Evolutionary conservation across 1,139 yeast genomes (phyloP).

Genomic region (Saccharomyces hybrid): DNA sequence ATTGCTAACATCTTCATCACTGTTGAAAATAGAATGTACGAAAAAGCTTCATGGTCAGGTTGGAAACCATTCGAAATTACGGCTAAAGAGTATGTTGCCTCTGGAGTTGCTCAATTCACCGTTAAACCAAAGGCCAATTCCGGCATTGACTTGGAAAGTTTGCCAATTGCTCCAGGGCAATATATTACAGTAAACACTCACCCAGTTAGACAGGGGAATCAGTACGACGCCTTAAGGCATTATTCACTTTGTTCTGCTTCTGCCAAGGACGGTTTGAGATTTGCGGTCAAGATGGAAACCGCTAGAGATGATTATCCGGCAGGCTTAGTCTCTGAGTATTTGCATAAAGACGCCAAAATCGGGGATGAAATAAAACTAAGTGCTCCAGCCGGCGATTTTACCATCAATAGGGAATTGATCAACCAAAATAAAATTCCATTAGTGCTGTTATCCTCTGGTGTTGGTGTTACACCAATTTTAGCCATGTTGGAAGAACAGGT

Average conservation of each 20-base stretch:
- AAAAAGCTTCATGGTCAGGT: slow-evolving; percentile 45
- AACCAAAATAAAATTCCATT: slow-evolving; percentile 32
- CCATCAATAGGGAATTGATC: slow-evolving; percentile 27
- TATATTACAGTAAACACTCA: slow-evolving; percentile 48
- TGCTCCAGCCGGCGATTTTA: slow-evolving; percentile 56
- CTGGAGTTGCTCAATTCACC: slow-evolving; percentile 42
- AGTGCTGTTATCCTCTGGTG: slow-evolving; percentile 52
- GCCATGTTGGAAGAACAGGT: slow-evolving; percentile 41
- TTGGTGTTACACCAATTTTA: slow-evolving; percentile 60
- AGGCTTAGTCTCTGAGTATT: slow-evolving; percentile 48
- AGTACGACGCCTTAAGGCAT: slow-evolving; percentile 30
- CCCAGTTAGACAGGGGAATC: slow-evolving; percentile 27
- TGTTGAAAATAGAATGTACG: slow-evolving; percentile 45
- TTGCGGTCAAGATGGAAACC: slow-evolving; percentile 43
- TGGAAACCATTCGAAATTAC: slow-evolving; percentile 47
- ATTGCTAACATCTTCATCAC: slow-evolving; percentile 55
- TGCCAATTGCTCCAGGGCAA: slow-evolving; percentile 46
- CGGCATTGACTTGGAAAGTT: slow-evolving; percentile 30
- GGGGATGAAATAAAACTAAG: slow-evolving; percentile 47
- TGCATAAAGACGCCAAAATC: slow-evolving; percentile 43
- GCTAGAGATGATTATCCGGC: slow-evolving; percentile 29
- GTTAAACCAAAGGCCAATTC: slow-evolving; percentile 41
- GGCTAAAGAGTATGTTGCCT: slow-evolving; percentile 39
- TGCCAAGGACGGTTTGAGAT: slow-evolving; percentile 20
- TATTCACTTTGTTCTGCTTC: slow-evolving; percentile 28